These are phyloP conservation scores for Trichoderma hamatum DNA, from an alignment of 2,329 filamentous ascomycete genomes.

Conservation along the genomic window DNA sequence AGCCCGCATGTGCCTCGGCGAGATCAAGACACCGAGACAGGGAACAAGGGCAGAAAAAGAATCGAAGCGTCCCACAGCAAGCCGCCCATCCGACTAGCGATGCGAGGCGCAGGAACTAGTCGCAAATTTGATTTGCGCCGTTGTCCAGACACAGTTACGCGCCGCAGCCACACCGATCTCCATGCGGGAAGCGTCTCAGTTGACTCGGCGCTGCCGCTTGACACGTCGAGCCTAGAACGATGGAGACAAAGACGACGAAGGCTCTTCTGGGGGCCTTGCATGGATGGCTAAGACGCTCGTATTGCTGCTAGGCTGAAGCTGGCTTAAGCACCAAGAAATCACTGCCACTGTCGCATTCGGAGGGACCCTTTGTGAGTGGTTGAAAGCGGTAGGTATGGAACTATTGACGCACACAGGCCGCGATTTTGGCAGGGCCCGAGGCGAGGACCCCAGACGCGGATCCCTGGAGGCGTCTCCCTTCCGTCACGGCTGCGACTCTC, in stretches of 20 bases:
- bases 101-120: constrained; percentile 14
- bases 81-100: constrained; percentile 23
- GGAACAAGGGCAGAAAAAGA: neutral
- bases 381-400: neutral
- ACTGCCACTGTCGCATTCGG: neutral
- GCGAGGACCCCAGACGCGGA: constrained; percentile 18
- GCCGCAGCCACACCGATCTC: constrained; percentile 22
- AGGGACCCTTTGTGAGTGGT: neutral
- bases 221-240: neutral
- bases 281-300: neutral
- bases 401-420: constrained; percentile 9
- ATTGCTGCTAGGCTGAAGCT: neutral
- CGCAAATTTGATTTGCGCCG: neutral
- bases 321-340: neutral
- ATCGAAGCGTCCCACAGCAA: neutral
- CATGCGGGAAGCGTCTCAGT: neutral
- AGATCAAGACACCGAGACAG: neutral
- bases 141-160: constrained; percentile 6
- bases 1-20: neutral
- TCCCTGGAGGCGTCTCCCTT: constrained; percentile 13
- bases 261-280: neutral
- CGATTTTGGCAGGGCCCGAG: neutral
- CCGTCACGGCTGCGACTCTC: constrained; percentile 16
- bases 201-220: neutral
- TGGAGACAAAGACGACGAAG: too few relatives aligned